phyloP scores from a whole-genome alignment of 495 filamentous ascomycete species.

The Saxophila tyrrhenica region DNA sequence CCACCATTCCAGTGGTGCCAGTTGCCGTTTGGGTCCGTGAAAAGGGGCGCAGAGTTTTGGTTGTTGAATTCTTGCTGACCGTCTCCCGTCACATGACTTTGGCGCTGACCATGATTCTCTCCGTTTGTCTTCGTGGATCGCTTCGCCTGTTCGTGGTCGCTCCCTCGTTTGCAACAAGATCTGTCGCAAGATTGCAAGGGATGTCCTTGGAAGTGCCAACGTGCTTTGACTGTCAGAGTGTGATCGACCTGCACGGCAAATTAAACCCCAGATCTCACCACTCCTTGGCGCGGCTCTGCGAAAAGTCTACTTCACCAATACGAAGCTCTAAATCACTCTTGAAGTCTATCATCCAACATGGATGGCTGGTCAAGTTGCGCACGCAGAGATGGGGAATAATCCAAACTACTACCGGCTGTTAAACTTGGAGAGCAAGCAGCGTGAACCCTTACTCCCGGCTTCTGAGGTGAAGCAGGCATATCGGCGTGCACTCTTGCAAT shows the following conservation, averaged over 20 bases:
- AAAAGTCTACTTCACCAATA: too few relatives aligned
- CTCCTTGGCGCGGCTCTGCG: too few relatives aligned
- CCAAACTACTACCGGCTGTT: conserved; percentile 45
- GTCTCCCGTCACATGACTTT: too few relatives aligned
- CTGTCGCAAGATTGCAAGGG: background rate
- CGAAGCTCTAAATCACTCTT: too few relatives aligned
- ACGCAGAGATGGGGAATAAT: background rate
- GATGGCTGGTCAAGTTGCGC: background rate
- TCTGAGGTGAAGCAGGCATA: conserved; percentile 62
- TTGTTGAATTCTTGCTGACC: too few relatives aligned
- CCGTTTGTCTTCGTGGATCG: too few relatives aligned
- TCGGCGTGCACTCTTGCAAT: conserved; percentile 58
- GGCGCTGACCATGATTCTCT: too few relatives aligned
- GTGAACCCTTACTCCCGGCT: conserved; percentile 16
- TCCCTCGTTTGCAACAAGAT: background rate
- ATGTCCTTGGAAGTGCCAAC: too few relatives aligned
- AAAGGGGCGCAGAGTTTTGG: background rate
- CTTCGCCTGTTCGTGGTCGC: too few relatives aligned
- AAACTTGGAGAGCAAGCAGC: conserved; percentile 29
- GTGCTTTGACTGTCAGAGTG: background rate
- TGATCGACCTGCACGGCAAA: background rate
- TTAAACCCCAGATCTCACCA: too few relatives aligned
- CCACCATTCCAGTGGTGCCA: background rate
- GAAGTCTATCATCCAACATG: too few relatives aligned
- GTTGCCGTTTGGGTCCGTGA: background rate